Base-by-base conservation (phyloP, 2,329 filamentous ascomycete species). In the Knufia petricola region DNA sequence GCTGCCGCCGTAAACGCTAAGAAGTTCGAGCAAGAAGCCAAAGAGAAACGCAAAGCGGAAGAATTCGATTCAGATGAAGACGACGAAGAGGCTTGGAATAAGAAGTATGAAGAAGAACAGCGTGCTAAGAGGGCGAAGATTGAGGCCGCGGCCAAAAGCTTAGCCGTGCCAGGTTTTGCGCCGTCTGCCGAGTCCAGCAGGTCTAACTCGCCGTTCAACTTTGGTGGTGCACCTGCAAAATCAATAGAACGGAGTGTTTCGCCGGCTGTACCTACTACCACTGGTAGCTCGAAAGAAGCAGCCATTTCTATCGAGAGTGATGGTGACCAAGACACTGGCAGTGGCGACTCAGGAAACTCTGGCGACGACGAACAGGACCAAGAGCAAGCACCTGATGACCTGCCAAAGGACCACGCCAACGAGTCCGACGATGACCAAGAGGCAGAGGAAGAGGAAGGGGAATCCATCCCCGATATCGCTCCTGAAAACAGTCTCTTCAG, bases 61-160 rank as follows among this genome's bases (percentile, higher is more conserved):
- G 70, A 74, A 19, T 74, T 70, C 51, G 72, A 75, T 53, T 73
- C 71, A 6, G 73, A 74, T 12, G 70, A 74, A 47, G 71, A 75
- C 36, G 69, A 74, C 37, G 68, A 72, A 53, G 71, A 63, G 23
- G 65, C 70, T 40, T 75, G 71, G 68, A 68, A 72, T 49, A 66
- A 67, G 47, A 62, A 64, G 49, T 63, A 75, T 55, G 65, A 65
- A 34, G 69, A 71, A 55, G 60, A 69, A 55, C 69, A 71, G 54
- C 66, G 63, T 23, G 66, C 67, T 34, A 74, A 74, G 59, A 63
- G 62, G 23, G 61, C 64, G 40, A 64, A 69, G 52, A 57, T 71
- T 37, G 65, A 65, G 34, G 62, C 66, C 24, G 59, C 62, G 26
- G 55, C 63, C 2, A 64, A 64, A 36, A 63, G 59, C 46, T 60